phyloP scores from a whole-genome alignment of 495 filamentous ascomycete genomes.

The Annulohypoxylon moriforme region DNA sequence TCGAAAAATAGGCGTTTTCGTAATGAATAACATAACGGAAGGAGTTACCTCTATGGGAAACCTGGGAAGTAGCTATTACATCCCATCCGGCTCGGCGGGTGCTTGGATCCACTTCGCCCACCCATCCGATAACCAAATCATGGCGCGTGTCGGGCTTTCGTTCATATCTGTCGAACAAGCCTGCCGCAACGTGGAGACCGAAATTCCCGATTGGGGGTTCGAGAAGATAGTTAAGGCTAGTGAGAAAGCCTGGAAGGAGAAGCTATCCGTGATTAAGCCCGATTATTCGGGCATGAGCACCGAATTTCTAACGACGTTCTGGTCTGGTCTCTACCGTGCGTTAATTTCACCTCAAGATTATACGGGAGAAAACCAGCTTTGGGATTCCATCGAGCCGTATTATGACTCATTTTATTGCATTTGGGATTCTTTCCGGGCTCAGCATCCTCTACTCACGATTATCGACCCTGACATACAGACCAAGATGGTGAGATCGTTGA shows the following conservation, averaged over 20 bases:
- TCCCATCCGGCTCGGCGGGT: slow-evolving; percentile 69
- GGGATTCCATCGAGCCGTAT: slow-evolving; percentile 78
- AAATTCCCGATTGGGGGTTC: slow-evolving; percentile 72
- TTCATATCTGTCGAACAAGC: slow-evolving; percentile 72
- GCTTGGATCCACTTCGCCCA: slow-evolving; percentile 70
- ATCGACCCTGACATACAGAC: slow-evolving; percentile 73
- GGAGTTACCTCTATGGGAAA: slow-evolving; percentile 60
- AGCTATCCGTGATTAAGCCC: slow-evolving; percentile 67
- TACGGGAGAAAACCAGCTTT: slow-evolving; percentile 78
- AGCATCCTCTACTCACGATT: slow-evolving; percentile 75
- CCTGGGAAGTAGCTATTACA: slow-evolving; percentile 51
- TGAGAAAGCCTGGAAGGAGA: slow-evolving; percentile 68
- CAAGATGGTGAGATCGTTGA: slow-evolving; percentile 71
- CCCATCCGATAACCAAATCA: slow-evolving; percentile 55
- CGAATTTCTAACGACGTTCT: slow-evolving; percentile 71
- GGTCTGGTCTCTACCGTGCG: slow-evolving; percentile 74
- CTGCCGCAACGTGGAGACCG: slow-evolving; percentile 70
- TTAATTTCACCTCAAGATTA: slow-evolving; percentile 78
- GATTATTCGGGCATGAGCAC: slow-evolving; percentile 64
- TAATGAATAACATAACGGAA: slow-evolving; percentile 56
- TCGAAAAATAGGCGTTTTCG: slow-evolving; percentile 67
- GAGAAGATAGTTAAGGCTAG: slow-evolving; percentile 63
- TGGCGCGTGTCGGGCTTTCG: slow-evolving; percentile 73
- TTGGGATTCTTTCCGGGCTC: slow-evolving; percentile 79
- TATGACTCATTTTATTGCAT: slow-evolving; percentile 81